Conservation (phyloP, 2,329 filamentous ascomycete genomes). For the Beauveria pseudobassiana region DNA sequence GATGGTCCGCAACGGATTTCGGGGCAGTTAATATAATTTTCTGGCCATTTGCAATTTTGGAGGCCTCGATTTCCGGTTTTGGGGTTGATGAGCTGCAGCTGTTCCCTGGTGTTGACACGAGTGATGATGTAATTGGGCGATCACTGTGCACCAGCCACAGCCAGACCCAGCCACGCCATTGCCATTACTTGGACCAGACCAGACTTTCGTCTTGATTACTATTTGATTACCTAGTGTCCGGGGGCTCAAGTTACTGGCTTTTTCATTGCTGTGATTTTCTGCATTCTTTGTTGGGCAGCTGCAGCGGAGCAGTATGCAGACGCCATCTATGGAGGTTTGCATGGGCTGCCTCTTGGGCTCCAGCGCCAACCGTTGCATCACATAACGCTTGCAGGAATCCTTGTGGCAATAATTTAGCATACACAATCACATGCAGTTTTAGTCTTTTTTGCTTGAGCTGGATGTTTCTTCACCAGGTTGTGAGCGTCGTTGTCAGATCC, state of each 20-base stretch:
- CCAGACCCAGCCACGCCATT: background rate
- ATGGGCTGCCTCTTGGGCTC: background rate
- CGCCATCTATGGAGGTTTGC: too few relatives aligned
- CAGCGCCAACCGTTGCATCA: background rate
- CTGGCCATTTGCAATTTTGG: background rate
- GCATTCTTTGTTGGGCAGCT: background rate
- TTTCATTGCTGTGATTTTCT: too few relatives aligned
- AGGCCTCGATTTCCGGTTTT: constrained; percentile 1
- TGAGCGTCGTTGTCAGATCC: background rate
- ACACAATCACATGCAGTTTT: background rate
- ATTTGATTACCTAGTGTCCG: too few relatives aligned
- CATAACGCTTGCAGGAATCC: background rate
- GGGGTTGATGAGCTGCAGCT: background rate
- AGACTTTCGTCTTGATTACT: background rate
- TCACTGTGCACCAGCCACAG: constrained; percentile 1
- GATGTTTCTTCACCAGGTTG: background rate
- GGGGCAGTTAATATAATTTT: background rate
- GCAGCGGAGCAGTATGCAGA: background rate
- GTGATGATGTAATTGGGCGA: constrained; percentile 11
- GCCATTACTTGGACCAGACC: background rate
- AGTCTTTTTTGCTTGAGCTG: background rate
- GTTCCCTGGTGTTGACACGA: background rate
- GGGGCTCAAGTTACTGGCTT: too few relatives aligned
- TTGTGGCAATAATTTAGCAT: background rate
- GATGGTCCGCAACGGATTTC: background rate